These are phyloP conservation scores for Conoideocrella luteorostrata DNA, from an alignment of 2,329 filamentous ascomycete species.

Conservation along the genomic window DNA sequence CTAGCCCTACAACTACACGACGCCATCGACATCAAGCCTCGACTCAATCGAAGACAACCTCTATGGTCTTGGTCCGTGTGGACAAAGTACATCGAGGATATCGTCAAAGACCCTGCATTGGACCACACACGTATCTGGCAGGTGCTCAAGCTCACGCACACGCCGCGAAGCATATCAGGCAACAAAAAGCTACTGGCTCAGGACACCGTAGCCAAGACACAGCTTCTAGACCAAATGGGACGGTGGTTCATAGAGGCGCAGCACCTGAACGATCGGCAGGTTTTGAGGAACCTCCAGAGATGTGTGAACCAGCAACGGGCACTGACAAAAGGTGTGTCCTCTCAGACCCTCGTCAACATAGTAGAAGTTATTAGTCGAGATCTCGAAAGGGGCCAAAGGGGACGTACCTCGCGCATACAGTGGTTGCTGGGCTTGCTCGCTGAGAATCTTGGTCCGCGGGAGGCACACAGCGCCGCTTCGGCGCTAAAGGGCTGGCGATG, in stretches of 20 bases:
- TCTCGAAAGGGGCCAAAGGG: conserved; percentile 25
- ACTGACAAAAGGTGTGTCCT: conserved; percentile 17
- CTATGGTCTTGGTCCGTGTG: conserved; percentile 28
- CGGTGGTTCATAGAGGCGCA: conserved; percentile 21
- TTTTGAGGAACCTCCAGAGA: conserved; percentile 23
- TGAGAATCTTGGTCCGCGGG: conserved; percentile 13
- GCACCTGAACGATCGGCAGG: conserved; percentile 22
- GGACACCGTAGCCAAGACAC: conserved; percentile 17
- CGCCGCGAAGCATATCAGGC: background rate
- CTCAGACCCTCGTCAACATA: conserved; percentile 20
- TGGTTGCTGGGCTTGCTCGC: conserved; percentile 24
- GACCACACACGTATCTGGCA: conserved; percentile 19
- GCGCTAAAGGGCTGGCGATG: conserved; percentile 20
- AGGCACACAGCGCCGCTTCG: conserved; percentile 12
- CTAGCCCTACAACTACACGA: conserved; percentile 20
- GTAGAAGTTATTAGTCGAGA: conserved; percentile 24
- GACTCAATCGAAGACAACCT: conserved; percentile 3
- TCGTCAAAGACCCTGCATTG: conserved; percentile 26
- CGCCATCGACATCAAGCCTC: conserved; percentile 6
- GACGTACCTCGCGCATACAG: conserved; percentile 22
- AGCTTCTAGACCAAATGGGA: conserved; percentile 24
- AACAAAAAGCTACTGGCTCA: background rate
- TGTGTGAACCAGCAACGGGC: conserved; percentile 19
- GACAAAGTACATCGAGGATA: conserved; percentile 22
- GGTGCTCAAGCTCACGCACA: conserved; percentile 16